A percentile compares a stretch with the other conserved stretches of the same genome.
phyloP scores from a whole-genome alignment of 2,329 filamentous ascomycete species.

The Byssochlamys sp. region DNA sequence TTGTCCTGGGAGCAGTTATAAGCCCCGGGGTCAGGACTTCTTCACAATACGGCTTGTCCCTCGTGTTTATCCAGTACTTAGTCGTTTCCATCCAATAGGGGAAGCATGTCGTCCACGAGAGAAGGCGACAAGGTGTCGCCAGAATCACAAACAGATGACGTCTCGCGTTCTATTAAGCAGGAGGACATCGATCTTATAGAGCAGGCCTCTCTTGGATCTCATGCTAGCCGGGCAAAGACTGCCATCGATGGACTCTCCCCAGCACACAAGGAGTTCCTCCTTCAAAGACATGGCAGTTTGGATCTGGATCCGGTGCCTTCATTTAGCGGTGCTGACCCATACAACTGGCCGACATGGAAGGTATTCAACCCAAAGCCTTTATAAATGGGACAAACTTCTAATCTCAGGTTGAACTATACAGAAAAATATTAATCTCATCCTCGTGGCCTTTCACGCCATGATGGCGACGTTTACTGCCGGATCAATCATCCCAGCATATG shows the following conservation, averaged over 20 bases:
- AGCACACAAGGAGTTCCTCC: constrained; percentile 39
- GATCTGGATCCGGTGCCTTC: constrained; percentile 46
- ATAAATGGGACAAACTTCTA: no score
- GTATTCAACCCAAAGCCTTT: constrained; percentile 39
- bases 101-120: neutral
- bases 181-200: neutral
- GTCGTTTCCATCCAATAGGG: neutral
- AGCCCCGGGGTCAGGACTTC: neutral
- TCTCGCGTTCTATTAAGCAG: neutral
- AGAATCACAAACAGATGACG: neutral
- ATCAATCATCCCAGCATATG: constrained; percentile 46
- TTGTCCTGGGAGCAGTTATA: neutral
- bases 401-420: constrained; percentile 12
- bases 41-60: neutral
- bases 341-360: constrained; percentile 48
- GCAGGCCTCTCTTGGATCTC: constrained; percentile 3
- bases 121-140: neutral
- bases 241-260: constrained; percentile 11
- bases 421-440: constrained; percentile 44
- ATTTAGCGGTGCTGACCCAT: constrained; percentile 43
- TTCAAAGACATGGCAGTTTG: constrained; percentile 45
- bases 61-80: neutral
- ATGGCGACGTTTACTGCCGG: constrained; percentile 50
- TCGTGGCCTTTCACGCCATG: constrained; percentile 49
- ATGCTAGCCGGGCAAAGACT: constrained; percentile 24